Percentiles rank a stretch among this genome's conserved stretches.
Evolutionary conservation across 306 rosid genomes (phyloP).

Genomic region (Corylus americana): DNA sequence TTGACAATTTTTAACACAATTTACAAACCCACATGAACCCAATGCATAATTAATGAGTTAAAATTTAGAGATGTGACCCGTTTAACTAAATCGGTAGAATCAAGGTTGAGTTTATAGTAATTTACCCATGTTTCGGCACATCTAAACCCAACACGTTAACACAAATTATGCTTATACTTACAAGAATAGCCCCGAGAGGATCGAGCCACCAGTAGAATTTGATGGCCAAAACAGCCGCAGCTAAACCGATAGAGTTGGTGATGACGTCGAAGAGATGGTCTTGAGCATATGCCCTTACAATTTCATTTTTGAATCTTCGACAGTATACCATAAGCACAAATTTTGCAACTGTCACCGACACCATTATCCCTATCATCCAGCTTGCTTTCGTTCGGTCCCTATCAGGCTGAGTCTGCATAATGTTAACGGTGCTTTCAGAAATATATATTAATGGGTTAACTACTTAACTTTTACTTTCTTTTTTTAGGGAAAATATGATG

Average conservation of each 20-base stretch:
- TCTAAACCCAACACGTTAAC: no score
- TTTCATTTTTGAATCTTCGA: conserved; percentile 76
- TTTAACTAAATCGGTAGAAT: no score
- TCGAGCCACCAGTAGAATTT: conserved; percentile 89
- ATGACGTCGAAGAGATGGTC: conserved; percentile 93
- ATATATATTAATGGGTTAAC: neutral
- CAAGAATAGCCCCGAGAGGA: conserved; percentile 78
- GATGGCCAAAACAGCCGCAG: conserved; percentile 76
- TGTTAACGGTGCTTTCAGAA: neutral
- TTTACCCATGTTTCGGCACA: no score
- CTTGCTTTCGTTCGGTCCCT: conserved; percentile 62
- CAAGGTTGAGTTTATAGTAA: no score
- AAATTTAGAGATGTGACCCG: no score
- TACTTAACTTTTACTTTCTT: no score
- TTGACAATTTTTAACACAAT: no score
- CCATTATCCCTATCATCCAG: conserved; percentile 96
- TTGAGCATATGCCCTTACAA: conserved; percentile 82
- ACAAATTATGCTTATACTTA: conserved; percentile 15
- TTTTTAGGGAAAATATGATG: no score
- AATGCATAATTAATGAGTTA: no score
- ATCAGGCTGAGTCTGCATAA: conserved; percentile 63
- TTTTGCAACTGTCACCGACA: conserved; percentile 59
- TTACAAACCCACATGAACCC: no score
- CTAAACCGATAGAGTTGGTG: conserved; percentile 77
- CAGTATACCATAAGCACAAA: conserved; percentile 66